Conservation (phyloP, 225 moss, liverwort and hornwort genomes). For the Neckera pumila region DNA sequence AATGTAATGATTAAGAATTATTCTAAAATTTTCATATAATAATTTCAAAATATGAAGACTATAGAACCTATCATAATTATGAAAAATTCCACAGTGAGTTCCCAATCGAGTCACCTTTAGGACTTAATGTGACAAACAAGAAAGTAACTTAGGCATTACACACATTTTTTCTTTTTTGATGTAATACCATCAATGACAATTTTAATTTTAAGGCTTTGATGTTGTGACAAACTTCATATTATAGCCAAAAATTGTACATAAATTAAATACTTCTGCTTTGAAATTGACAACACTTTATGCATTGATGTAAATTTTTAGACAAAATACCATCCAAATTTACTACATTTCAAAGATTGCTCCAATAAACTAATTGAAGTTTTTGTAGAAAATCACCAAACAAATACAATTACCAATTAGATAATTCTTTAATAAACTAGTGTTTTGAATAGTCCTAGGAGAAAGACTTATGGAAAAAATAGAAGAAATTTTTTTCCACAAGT, state of each 20-base stretch:
- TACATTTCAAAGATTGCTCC: background rate
- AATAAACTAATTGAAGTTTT: background rate
- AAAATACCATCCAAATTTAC: background rate
- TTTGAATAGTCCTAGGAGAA: accelerated
- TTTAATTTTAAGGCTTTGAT: background rate
- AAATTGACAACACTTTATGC: background rate
- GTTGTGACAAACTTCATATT: background rate
- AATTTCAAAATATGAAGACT: background rate
- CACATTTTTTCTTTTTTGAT: no score
- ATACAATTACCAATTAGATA: background rate
- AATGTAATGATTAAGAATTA: background rate
- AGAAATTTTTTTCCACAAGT: background rate
- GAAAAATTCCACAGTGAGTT: background rate
- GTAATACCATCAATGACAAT: background rate
- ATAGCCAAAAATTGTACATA: no score
- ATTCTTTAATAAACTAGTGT: accelerated
- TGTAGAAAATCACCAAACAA: background rate
- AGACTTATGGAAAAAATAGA: accelerated
- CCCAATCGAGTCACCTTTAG: background rate
- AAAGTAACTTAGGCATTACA: background rate
- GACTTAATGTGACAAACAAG: background rate
- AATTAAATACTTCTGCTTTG: background rate
- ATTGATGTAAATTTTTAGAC: background rate
- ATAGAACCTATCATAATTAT: background rate
- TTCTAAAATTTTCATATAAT: background rate